phyloP scores from a whole-genome alignment of 345 rosid species.

The Lepidium sativum region DNA sequence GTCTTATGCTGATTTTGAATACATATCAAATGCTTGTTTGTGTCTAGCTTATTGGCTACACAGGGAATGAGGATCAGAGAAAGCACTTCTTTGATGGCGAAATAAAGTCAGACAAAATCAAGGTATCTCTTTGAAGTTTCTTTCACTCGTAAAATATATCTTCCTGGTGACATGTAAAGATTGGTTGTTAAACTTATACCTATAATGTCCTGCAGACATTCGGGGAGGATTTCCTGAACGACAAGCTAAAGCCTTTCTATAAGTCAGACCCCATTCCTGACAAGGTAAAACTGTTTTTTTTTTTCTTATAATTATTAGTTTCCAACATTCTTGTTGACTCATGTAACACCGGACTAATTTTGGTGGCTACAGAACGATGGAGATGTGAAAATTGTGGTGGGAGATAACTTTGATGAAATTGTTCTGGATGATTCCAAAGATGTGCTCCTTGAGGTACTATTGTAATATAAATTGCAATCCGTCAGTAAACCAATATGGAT shows the following conservation, averaged over 20 bases:
- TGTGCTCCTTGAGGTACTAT: conserved; percentile 86
- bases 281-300: conserved; percentile 35
- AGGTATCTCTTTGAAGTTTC: conserved; percentile 39
- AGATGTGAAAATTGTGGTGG: conserved; percentile 94
- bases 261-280: conserved; percentile 95
- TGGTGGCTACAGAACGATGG: conserved; percentile 62
- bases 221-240: conserved; percentile 61
- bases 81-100: conserved; percentile 64
- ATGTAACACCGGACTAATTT: conserved; percentile 7
- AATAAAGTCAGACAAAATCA: conserved; percentile 53
- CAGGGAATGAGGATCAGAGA: conserved; percentile 77
- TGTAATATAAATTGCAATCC: background rate
- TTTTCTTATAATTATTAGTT: background rate
- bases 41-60: conserved; percentile 66
- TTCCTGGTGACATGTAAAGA: background rate
- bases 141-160: background rate
- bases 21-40: background rate
- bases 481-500: background rate
- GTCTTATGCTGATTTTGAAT: conserved; percentile 1
- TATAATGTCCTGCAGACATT: conserved; percentile 39
- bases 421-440: conserved; percentile 94
- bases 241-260: conserved; percentile 81
- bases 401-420: conserved; percentile 81
- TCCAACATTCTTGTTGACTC: background rate
- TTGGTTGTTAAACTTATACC: background rate